Evolutionary conservation across 306 rosid genomes (phyloP).

Genomic region (Biancaea sappan): DNA sequence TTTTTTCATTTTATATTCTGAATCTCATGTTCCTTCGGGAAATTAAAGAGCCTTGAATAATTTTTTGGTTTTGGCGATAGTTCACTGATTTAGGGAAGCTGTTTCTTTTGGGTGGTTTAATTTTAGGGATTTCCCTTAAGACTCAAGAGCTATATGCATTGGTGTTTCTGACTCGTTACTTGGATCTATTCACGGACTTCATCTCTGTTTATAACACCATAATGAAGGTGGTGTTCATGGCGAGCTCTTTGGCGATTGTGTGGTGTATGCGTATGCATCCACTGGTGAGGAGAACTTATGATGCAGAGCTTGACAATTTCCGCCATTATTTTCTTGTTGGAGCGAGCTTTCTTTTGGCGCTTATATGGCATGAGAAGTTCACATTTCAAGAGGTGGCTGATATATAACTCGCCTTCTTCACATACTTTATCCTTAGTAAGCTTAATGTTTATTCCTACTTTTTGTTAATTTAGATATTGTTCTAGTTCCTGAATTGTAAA

Average conservation of each 20-base stretch:
- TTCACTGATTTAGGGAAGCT: neutral
- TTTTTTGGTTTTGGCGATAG: neutral
- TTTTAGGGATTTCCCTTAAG: conserved; percentile 83
- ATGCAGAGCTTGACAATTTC: conserved; percentile 75
- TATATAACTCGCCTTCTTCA: neutral
- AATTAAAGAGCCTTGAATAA: neutral
- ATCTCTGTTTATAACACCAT: conserved; percentile 73
- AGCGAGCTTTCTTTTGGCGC: conserved; percentile 64
- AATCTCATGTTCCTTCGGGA: conserved; percentile 8
- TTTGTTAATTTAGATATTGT: neutral
- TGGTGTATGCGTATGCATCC: conserved; percentile 82
- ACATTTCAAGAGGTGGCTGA: conserved; percentile 66
- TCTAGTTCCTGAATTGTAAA: neutral
- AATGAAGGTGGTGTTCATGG: conserved; percentile 86
- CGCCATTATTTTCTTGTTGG: conserved; percentile 68
- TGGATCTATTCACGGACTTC: conserved; percentile 87
- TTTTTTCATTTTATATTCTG: neutral
- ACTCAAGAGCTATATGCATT: conserved; percentile 91
- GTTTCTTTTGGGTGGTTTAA: neutral
- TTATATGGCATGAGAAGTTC: conserved; percentile 72
- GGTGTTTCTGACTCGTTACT: conserved; percentile 81
- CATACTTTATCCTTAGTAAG: neutral
- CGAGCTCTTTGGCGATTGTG: conserved; percentile 74
- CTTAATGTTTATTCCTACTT: neutral
- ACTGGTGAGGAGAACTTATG: conserved; percentile 66